Conservation (phyloP, 495 filamentous ascomycete genomes). For the Neurospora terricola region DNA sequence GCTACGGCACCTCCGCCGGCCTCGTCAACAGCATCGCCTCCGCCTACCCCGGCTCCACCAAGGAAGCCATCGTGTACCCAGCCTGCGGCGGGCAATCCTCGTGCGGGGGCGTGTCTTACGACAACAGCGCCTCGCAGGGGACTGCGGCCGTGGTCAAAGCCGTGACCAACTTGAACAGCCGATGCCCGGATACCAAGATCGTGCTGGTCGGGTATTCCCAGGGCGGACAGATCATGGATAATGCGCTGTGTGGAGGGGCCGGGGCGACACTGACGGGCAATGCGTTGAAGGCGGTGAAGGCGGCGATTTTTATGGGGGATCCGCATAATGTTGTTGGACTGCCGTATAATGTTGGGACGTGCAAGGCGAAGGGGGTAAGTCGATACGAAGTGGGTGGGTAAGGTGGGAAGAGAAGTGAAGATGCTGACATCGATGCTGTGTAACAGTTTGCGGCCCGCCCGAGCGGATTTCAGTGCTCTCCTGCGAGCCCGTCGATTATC, state of each 20-base stretch:
- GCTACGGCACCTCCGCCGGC: conserved; percentile 42
- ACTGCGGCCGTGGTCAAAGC: conserved; percentile 44
- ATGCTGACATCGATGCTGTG: not conserved
- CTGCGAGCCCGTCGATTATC: conserved; percentile 38
- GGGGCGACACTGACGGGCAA: conserved; percentile 40
- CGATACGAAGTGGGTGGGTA: not conserved
- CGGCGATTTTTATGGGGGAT: conserved; percentile 54
- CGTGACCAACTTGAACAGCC: conserved; percentile 42
- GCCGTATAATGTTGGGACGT: conserved; percentile 53
- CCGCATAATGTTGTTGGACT: conserved; percentile 43
- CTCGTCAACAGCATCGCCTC: conserved; percentile 45
- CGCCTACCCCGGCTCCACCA: conserved; percentile 43
- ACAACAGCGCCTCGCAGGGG: conserved; percentile 40
- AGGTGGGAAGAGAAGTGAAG: not conserved
- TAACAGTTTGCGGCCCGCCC: conserved; percentile 48
- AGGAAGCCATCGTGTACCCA: conserved; percentile 50
- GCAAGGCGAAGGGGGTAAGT: conserved; percentile 45
- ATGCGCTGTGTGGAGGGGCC: conserved; percentile 50
- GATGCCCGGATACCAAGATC: conserved; percentile 48
- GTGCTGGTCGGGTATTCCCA: conserved; percentile 55
- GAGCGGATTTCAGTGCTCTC: conserved; percentile 44
- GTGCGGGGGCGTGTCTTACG: conserved; percentile 45
- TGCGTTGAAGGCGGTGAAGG: conserved; percentile 37
- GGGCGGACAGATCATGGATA: conserved; percentile 56
- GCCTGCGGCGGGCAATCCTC: conserved; percentile 45